These are phyloP conservation scores for Cutaneotrichosporon mucoides DNA, from an alignment of 1,284 basidiomycete species.

Conservation along the genomic window DNA sequence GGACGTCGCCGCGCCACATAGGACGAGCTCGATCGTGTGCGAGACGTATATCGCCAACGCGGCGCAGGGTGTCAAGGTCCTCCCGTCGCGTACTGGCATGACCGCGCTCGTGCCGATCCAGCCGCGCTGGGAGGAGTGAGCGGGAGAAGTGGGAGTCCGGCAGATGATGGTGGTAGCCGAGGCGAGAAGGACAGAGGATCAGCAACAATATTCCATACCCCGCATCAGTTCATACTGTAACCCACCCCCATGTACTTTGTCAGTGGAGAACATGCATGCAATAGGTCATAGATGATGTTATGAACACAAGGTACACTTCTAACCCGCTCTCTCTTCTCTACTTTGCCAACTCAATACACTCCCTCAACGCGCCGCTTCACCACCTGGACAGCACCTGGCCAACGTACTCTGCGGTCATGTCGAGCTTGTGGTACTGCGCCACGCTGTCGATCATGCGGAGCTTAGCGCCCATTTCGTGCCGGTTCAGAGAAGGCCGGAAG, in stretches of 20 bases:
- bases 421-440: conserved; percentile 45
- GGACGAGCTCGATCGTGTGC: conserved; percentile 24
- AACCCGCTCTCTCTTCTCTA: neutral
- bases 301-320: conserved; percentile 6
- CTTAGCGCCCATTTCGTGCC: conserved; percentile 64
- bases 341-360: neutral
- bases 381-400: conserved; percentile 34
- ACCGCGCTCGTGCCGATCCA: conserved; percentile 35
- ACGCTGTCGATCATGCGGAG: conserved; percentile 68
- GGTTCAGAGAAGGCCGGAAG: conserved; percentile 67
- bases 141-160: too few species aligned
- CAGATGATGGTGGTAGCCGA: too few species aligned
- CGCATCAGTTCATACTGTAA: neutral
- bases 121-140: conserved; percentile 9
- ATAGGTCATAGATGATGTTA: conserved; percentile 3
- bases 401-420: conserved; percentile 44
- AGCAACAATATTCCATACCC: neutral
- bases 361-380: conserved; percentile 16
- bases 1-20: conserved; percentile 2
- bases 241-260: neutral
- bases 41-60: conserved; percentile 48
- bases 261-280: conserved; percentile 3
- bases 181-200: neutral
- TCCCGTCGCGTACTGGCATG: conserved; percentile 36
- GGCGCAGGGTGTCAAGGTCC: conserved; percentile 36